Conservation (phyloP, 2,329 filamentous ascomycete species). For the Intubia oerlemansii region DNA sequence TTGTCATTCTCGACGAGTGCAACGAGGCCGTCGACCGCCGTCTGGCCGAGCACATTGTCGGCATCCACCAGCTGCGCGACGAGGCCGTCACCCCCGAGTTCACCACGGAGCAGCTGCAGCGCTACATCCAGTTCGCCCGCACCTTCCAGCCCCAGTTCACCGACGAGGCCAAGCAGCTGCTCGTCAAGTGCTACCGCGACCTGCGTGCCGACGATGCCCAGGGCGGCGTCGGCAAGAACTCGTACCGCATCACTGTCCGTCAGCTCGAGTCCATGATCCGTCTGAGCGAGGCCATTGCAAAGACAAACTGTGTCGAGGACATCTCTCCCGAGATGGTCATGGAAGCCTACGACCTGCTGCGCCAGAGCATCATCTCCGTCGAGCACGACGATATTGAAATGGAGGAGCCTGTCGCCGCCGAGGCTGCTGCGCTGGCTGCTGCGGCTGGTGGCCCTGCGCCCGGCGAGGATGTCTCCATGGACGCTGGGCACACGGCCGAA, state of each 20-base stretch:
- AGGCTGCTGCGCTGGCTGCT: constrained; percentile 2
- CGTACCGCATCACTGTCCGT: constrained; percentile 90
- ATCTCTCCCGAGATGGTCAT: constrained; percentile 68
- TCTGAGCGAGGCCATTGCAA: constrained; percentile 90
- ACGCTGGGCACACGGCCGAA: constrained; percentile 22
- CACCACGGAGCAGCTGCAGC: constrained; percentile 85
- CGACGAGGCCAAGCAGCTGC: constrained; percentile 60
- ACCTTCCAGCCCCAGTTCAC: constrained; percentile 91
- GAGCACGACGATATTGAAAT: constrained; percentile 96
- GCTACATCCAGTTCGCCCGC: constrained; percentile 88
- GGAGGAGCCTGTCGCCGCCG: constrained; percentile 30
- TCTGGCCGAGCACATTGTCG: constrained; percentile 84
- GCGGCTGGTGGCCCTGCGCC: constrained; percentile 18
- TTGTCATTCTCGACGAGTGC: constrained; percentile 91
- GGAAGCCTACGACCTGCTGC: constrained; percentile 77
- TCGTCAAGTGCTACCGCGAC: constrained; percentile 91
- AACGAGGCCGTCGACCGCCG: constrained; percentile 82
- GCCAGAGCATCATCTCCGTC: constrained; percentile 91
- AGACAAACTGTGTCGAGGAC: constrained; percentile 88
- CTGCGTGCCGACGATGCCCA: constrained; percentile 83
- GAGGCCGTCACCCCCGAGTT: constrained; percentile 84
- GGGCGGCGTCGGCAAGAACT: constrained; percentile 82
- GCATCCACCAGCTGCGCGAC: constrained; percentile 80
- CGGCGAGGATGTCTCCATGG: constrained; percentile 21
- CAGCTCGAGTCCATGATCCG: constrained; percentile 94